Evolutionary conservation across 2,329 filamentous ascomycete species (phyloP), one percentile per base, ranked within the genome.

Genomic region (Alternaria incomplexa): DNA sequence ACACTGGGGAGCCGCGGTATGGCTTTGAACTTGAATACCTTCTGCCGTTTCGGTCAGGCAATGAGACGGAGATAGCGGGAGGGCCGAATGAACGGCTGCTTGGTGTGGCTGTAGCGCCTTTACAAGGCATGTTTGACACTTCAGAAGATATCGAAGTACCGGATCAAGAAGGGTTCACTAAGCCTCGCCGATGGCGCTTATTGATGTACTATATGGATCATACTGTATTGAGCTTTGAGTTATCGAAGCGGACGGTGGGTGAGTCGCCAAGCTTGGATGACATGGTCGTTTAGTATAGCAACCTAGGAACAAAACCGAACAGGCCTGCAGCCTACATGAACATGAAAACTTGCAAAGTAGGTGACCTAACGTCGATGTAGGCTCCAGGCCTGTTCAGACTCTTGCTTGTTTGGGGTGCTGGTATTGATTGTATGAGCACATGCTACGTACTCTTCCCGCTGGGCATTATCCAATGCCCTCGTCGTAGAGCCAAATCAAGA

Each of bases 151-250:
- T 6, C 8, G 47, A 26, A 28, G 25, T 9, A 26, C 11, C 6
- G 15, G 53, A 54, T 3, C 32, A 11, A 28, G 26, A 28, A 3
- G 26, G 9, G 26, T 28, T 28, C 10, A 10, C 26, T 11, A 10
- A 28, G 47, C 26, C 56, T 6, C 69, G 83, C 66, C 83, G 87
- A 61, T 93, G 90, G 84, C 82, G 90, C 62, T 68, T 95, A 61
- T 86, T 95, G 75, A 79, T 94, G 77, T 89, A 92, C 75, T 94
- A 90, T 75, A 85, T 85, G 61, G 88, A 93, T 77, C 88, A 92
- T 70, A 86, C 87, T 2, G 85, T 94, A 26, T 73, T 93, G 67
- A 89, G 86, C 62, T 94, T 93, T 80, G 89, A 92, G 76, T 78
- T 93, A n/a, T 70, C 72, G 22, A 80, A 74, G 56, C 57, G 56